Conservation (phyloP, 202 grass and related monocot species). For the Saccharum hybrid region DNA sequence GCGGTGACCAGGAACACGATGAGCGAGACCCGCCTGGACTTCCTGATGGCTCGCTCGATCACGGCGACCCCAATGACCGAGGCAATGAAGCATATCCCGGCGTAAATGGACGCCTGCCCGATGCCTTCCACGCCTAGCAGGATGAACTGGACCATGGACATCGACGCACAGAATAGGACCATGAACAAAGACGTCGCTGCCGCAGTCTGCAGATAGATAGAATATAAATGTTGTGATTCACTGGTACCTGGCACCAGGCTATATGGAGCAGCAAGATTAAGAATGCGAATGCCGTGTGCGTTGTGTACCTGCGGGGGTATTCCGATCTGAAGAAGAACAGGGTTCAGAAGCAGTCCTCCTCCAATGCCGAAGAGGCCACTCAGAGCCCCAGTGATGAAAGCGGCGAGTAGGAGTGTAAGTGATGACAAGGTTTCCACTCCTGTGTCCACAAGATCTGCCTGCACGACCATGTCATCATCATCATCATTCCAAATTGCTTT, state of each 20-base stretch:
- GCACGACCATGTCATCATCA: slow-evolving; percentile 3
- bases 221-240: neutral
- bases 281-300: neutral
- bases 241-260: neutral
- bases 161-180: slow-evolving; percentile 83
- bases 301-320: slow-evolving; percentile 66
- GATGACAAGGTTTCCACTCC: slow-evolving; percentile 44
- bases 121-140: slow-evolving; percentile 73
- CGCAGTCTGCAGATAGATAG: slow-evolving; percentile 48
- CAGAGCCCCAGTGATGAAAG: slow-evolving; percentile 72
- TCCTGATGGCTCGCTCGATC: slow-evolving; percentile 56
- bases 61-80: slow-evolving; percentile 52
- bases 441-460: slow-evolving; percentile 33
- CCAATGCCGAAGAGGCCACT: slow-evolving; percentile 92
- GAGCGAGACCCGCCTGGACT: slow-evolving; percentile 68
- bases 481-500: neutral
- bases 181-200: slow-evolving; percentile 76
- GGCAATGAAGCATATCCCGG: slow-evolving; percentile 60
- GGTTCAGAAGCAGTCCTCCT: slow-evolving; percentile 79
- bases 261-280: neutral
- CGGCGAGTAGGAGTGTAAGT: slow-evolving; percentile 53
- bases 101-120: slow-evolving; percentile 57
- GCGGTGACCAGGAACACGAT: slow-evolving; percentile 68
- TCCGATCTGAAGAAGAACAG: slow-evolving; percentile 84
- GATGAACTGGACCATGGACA: slow-evolving; percentile 85